Evolutionary conservation across 2,329 filamentous ascomycete species (phyloP).

Genomic region (Leptographium galeiforme): DNA sequence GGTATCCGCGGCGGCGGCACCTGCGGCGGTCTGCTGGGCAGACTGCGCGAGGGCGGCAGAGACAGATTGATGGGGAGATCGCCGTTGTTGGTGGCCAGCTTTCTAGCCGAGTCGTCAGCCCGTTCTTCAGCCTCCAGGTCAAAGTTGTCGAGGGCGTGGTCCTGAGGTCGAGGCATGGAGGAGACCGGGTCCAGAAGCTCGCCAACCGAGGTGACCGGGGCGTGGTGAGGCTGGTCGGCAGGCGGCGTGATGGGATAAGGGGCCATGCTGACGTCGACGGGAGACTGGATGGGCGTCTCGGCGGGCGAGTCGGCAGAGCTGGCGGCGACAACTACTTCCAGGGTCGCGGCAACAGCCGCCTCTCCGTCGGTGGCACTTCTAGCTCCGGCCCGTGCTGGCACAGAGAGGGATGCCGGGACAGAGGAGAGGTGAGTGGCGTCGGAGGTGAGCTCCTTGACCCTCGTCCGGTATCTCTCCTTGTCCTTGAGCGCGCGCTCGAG

Average conservation of each 20-base stretch:
- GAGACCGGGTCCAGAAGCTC: slow-evolving; percentile 43
- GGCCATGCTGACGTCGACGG: slow-evolving; percentile 44
- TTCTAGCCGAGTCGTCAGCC: slow-evolving; percentile 30
- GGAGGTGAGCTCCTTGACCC: slow-evolving; percentile 61
- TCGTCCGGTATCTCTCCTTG: slow-evolving; percentile 86
- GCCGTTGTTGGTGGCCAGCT: slow-evolving; percentile 28
- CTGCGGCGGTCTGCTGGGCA: slow-evolving; percentile 38
- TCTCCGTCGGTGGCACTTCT: too few relatives aligned
- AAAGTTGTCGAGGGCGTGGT: slow-evolving; percentile 44
- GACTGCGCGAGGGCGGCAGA: slow-evolving; percentile 42
- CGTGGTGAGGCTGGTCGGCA: slow-evolving; percentile 30
- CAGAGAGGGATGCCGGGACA: too few relatives aligned
- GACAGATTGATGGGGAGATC: slow-evolving; percentile 37
- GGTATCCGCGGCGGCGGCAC: slow-evolving; percentile 40
- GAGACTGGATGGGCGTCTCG: slow-evolving; percentile 27
- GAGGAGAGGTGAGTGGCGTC: neutral
- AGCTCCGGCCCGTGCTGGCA: too few relatives aligned
- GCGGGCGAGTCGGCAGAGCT: neutral
- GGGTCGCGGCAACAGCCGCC: neutral
- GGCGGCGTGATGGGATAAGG: slow-evolving; percentile 54
- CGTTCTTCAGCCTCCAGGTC: slow-evolving; percentile 41
- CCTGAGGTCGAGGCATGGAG: slow-evolving; percentile 46
- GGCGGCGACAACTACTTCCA: too few relatives aligned
- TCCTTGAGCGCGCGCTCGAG: slow-evolving; percentile 83
- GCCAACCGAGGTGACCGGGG: slow-evolving; percentile 28